Evolutionary conservation across 306 rosid genomes (phyloP).

Genomic region (Ammopiptanthus mongolicus): DNA sequence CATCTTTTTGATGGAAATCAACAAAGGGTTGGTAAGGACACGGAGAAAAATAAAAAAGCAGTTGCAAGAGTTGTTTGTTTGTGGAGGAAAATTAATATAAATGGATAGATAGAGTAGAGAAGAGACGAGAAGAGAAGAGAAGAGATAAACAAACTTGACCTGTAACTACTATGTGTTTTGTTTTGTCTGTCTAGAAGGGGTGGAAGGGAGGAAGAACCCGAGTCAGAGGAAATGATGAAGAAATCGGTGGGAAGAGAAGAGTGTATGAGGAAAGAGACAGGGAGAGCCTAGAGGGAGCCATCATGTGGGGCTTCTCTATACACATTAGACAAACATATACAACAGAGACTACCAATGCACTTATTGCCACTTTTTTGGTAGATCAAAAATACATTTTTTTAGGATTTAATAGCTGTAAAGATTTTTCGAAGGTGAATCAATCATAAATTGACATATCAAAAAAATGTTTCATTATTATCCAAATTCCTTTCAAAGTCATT

Average conservation of each 20-base stretch:
- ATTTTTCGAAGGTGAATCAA: too few relatives aligned
- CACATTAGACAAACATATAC: too few relatives aligned
- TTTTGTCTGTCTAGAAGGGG: not conserved
- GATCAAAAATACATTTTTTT: too few relatives aligned
- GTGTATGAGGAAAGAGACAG: not conserved
- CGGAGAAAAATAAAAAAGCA: not conserved
- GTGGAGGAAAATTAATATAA: not conserved
- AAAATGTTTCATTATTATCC: too few relatives aligned
- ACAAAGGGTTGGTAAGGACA: not conserved
- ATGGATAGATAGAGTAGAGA: not conserved
- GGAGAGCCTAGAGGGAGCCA: not conserved
- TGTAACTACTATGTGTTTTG: not conserved
- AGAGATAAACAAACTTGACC: constrained; percentile 7
- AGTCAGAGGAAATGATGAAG: not conserved
- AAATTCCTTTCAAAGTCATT: too few relatives aligned
- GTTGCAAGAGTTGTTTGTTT: not conserved
- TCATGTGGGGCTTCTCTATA: not conserved
- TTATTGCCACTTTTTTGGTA: too few relatives aligned
- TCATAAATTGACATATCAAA: too few relatives aligned
- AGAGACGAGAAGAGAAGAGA: not conserved
- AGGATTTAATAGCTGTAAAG: too few relatives aligned
- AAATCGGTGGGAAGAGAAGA: not conserved
- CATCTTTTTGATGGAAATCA: not conserved
- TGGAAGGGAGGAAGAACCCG: not conserved
- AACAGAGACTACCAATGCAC: too few relatives aligned